Percentiles rank a stretch among this genome's conserved stretches.
Conservation (phyloP, 208 protist species). For the Leptomonas pyrrhocoris region DNA sequence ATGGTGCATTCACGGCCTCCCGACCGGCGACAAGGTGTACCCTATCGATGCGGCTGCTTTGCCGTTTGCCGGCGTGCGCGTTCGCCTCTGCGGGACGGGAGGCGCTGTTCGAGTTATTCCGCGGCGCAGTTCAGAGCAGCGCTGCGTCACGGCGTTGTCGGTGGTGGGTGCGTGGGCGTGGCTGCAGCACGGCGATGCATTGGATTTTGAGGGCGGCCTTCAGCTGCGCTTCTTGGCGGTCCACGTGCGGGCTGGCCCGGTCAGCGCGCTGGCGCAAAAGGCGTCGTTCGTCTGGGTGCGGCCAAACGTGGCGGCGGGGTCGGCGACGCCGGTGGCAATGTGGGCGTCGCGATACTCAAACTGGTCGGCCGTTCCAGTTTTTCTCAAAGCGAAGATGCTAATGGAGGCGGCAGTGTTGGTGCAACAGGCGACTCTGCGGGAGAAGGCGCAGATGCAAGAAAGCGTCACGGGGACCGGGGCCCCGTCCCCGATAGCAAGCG, state of each 20-base stretch:
- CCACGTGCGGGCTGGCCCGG: conserved; percentile 7
- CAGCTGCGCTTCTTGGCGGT: conserved; percentile 21
- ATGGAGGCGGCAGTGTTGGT: conserved; percentile 17
- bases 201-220: conserved; percentile 19
- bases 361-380: conserved; percentile 21
- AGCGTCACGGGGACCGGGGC: neutral
- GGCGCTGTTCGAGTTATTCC: neutral
- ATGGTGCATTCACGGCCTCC: conserved; percentile 34
- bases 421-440: neutral
- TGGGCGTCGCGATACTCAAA: conserved; percentile 11
- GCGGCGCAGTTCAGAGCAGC: neutral
- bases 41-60: conserved; percentile 18
- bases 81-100: conserved; percentile 24
- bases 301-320: neutral
- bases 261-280: neutral
- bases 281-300: conserved; percentile 32
- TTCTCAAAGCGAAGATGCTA: conserved; percentile 33
- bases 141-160: neutral
- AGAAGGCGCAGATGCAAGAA: neutral
- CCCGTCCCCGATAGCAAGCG: neutral
- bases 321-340: conserved; percentile 1
- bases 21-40: neutral
- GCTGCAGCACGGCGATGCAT: conserved; percentile 35
- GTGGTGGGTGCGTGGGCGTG: conserved; percentile 12
- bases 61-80: conserved; percentile 26